phyloP scores from a whole-genome alignment of 2,329 filamentous ascomycete species.

The Colletotrichum siamense region DNA sequence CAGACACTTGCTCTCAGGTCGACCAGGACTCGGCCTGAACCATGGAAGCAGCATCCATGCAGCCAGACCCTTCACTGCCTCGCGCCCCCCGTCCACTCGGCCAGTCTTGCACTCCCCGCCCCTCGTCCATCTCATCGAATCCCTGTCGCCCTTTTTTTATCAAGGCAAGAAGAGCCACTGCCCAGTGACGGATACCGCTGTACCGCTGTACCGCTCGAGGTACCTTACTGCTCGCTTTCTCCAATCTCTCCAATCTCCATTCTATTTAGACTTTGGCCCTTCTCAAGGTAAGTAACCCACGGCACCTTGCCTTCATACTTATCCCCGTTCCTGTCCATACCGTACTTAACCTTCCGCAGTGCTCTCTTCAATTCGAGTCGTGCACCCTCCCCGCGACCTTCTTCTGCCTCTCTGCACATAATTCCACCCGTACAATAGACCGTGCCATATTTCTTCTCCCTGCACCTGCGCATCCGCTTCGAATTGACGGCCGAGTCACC shows the following conservation, averaged over 20 bases:
- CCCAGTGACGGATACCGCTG: neutral
- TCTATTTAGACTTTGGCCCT: constrained; percentile 17
- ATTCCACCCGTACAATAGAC: neutral
- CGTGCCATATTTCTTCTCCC: neutral
- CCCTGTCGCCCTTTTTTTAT: neutral
- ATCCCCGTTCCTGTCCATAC: neutral
- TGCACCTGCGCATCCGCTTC: neutral
- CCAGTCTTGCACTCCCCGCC: neutral
- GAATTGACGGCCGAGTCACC: constrained; percentile 4
- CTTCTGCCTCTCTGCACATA: neutral
- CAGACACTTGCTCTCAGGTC: neutral
- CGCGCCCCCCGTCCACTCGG: neutral
- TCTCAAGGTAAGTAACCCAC: neutral
- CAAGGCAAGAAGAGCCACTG: neutral
- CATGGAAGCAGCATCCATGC: neutral
- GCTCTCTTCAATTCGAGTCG: neutral
- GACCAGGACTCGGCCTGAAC: neutral
- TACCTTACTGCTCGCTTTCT: neutral
- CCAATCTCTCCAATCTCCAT: constrained; percentile 10
- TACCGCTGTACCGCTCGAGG: neutral
- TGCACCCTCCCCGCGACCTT: neutral
- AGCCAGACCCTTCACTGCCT: constrained; percentile 18
- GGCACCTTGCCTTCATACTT: neutral
- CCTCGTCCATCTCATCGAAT: constrained; percentile 5
- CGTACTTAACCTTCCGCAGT: neutral